Conservation (phyloP, 1,139 yeast genomes). For the Sugiyamaella japonica region DNA sequence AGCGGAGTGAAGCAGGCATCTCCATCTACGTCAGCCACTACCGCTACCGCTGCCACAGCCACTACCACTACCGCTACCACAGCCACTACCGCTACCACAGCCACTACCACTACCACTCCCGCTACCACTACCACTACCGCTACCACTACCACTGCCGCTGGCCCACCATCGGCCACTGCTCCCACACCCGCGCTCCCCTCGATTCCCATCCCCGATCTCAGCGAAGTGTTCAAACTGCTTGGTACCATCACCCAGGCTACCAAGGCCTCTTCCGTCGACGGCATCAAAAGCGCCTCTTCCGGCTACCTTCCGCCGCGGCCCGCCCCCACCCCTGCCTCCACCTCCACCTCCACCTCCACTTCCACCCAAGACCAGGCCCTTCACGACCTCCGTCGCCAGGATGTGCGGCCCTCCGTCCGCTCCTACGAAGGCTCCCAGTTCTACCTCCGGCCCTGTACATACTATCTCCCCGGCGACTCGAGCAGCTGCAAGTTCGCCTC, state of each 20-base stretch:
- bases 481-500: constrained; percentile 27
- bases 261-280: not conserved
- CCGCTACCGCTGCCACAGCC: not conserved
- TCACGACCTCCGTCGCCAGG: constrained; percentile 20
- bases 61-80: too few species aligned
- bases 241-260: constrained; percentile 1
- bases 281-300: not conserved
- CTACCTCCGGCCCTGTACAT: constrained; percentile 27
- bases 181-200: not conserved
- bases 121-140: constrained; percentile 6
- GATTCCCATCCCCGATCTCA: not conserved
- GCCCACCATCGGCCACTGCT: not conserved
- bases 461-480: constrained; percentile 10
- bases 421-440: constrained; percentile 22
- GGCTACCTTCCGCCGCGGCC: not conserved
- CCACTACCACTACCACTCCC: not conserved
- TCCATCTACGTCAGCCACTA: not conserved
- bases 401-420: constrained; percentile 28
- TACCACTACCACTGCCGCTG: not conserved
- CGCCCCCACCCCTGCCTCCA: not conserved
- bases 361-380: not conserved
- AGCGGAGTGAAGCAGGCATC: too few species aligned
- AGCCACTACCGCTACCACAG: not conserved
- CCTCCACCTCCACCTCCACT: not conserved
- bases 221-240: not conserved